phyloP scores from a whole-genome alignment of 352 stramenopile genomes.

The Phytophthora ohioensis region DNA sequence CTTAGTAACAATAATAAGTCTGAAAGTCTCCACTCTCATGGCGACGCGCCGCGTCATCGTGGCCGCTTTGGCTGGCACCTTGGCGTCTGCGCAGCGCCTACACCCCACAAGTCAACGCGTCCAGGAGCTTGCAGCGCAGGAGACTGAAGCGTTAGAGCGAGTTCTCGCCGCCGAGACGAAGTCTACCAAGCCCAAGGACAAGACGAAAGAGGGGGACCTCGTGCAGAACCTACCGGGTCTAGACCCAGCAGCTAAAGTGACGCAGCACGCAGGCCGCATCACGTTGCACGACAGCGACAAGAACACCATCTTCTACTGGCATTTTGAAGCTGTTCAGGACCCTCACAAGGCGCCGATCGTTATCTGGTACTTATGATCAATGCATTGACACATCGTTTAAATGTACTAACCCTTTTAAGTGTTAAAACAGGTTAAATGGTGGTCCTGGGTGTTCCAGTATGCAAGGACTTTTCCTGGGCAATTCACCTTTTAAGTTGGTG shows the following conservation, averaged over 20 bases:
- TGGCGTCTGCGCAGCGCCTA: slow-evolving; percentile 41
- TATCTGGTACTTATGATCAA: slow-evolving; percentile 58
- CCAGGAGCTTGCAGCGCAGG: slow-evolving; percentile 9
- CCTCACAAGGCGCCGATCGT: slow-evolving; percentile 66
- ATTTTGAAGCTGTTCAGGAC: slow-evolving; percentile 62
- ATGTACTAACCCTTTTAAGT: slow-evolving; percentile 12
- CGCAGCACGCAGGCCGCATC: slow-evolving; percentile 75
- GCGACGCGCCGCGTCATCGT: slow-evolving; percentile 2
- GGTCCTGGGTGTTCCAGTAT: slow-evolving; percentile 86
- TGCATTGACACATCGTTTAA: slow-evolving; percentile 2
- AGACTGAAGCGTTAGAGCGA: slow-evolving; percentile 3
- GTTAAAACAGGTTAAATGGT: slow-evolving; percentile 69
- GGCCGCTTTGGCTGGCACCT: slow-evolving; percentile 6
- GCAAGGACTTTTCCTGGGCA: slow-evolving; percentile 79
- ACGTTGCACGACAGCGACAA: slow-evolving; percentile 51
- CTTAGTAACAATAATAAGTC: no score
- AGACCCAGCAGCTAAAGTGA: slow-evolving; percentile 55
- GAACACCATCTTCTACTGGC: slow-evolving; percentile 86
- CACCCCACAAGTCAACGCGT: slow-evolving; percentile 25
- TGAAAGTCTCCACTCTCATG: slow-evolving; percentile 8
- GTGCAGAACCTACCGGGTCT: slow-evolving; percentile 65
- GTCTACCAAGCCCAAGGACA: slow-evolving; percentile 17
- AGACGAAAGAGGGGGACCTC: slow-evolving; percentile 43
- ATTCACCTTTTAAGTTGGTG: slow-evolving; percentile 75
- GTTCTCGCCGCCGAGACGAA: slow-evolving; percentile 6